phyloP scores from a whole-genome alignment of 2,329 filamentous ascomycete species.

The Ophiocordyceps polyrhachis-furcata region DNA sequence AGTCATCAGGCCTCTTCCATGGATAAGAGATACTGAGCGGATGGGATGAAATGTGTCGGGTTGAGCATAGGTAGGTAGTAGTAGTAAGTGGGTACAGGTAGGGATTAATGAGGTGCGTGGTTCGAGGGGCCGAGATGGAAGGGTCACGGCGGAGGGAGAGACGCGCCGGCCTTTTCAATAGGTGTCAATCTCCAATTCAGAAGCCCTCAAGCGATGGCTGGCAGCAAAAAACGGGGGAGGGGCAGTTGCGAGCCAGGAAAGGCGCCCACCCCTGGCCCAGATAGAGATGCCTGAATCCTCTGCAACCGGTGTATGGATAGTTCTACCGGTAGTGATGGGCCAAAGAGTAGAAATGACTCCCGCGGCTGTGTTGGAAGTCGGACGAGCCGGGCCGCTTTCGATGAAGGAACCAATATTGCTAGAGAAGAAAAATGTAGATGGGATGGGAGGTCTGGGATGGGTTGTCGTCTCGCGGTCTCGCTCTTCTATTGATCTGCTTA shows the following conservation, averaged over 20 bases:
- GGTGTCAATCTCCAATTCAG: neutral
- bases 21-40: neutral
- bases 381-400: too few species aligned
- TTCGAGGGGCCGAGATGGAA: neutral
- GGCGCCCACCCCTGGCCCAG: neutral
- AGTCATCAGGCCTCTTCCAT: conserved; percentile 7
- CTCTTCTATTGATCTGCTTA: neutral
- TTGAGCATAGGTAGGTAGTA: neutral
- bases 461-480: neutral
- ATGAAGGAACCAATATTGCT: too few species aligned
- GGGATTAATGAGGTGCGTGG: conserved; percentile 1
- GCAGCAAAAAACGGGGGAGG: neutral
- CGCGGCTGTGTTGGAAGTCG: too few species aligned
- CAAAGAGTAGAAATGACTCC: neutral
- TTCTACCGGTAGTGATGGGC: neutral
- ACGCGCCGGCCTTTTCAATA: neutral
- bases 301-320: neutral
- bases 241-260: neutral
- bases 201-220: neutral
- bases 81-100: too few species aligned
- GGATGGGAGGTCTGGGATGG: neutral
- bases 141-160: neutral
- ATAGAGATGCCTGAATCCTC: neutral
- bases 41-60: neutral
- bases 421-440: too few species aligned